A percentile compares a stretch with the other conserved stretches of the same genome.
Conservation (phyloP, 1,139 yeast species). For the Suhomyces kunorum region DNA sequence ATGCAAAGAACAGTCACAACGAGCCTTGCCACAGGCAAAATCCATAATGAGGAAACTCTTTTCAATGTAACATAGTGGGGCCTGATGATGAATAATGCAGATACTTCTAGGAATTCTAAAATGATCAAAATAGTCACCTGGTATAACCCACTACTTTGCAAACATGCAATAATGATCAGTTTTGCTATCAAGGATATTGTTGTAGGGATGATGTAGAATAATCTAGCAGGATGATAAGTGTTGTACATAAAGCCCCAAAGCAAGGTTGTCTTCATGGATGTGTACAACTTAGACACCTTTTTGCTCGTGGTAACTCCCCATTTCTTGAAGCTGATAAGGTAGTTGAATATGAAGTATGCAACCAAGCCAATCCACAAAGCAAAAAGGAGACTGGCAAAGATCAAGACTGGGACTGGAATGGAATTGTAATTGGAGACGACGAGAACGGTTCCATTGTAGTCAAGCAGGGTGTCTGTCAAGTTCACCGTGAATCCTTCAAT, state of each 20-base stretch:
- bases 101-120: slow-evolving; percentile 36
- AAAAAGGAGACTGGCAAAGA: slow-evolving; percentile 35
- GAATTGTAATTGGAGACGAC: slow-evolving; percentile 1
- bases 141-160: slow-evolving; percentile 45
- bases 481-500: background rate
- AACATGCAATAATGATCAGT: slow-evolving; percentile 44
- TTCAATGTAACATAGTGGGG: slow-evolving; percentile 45
- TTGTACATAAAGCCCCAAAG: slow-evolving; percentile 51
- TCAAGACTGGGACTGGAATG: slow-evolving; percentile 19
- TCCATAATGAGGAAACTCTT: slow-evolving; percentile 42
- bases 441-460: background rate
- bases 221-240: slow-evolving; percentile 44
- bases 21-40: slow-evolving; percentile 40
- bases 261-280: slow-evolving; percentile 48
- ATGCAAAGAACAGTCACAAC: slow-evolving; percentile 42
- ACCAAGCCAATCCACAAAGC: slow-evolving; percentile 35
- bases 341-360: slow-evolving; percentile 35
- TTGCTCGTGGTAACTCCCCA: slow-evolving; percentile 21
- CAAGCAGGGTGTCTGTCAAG: background rate
- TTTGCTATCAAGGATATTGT: slow-evolving; percentile 31
- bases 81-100: slow-evolving; percentile 30
- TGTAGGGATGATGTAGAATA: slow-evolving; percentile 42
- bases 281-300: slow-evolving; percentile 42
- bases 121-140: slow-evolving; percentile 46
- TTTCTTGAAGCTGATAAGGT: slow-evolving; percentile 25